Percentiles rank a stretch among this genome's conserved stretches.
Conservation (phyloP, 2,329 filamentous ascomycete species). For the Claviceps maximensis region DNA sequence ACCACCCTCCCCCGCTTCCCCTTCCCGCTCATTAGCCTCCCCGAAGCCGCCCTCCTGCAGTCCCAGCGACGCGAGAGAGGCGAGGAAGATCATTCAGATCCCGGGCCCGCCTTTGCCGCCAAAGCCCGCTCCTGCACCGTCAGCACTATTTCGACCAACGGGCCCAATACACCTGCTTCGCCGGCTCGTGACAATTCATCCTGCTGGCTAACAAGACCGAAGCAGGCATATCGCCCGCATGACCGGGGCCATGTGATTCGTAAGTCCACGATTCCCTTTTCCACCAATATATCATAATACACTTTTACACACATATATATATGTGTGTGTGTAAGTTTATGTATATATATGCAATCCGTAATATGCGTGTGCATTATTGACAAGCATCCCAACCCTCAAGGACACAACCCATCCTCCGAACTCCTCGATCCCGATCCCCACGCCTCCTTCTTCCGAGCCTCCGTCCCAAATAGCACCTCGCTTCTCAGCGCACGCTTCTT, state of each 20-base stretch:
- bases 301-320: neutral
- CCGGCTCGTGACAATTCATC: constrained; percentile 5
- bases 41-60: constrained; percentile 23
- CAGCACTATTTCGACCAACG: constrained; percentile 17
- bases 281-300: neutral
- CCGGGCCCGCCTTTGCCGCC: constrained; percentile 15
- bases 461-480: constrained; percentile 6
- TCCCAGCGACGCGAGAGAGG: constrained; percentile 19
- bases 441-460: constrained; percentile 6
- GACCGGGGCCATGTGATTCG: constrained; percentile 1
- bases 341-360: too few species aligned
- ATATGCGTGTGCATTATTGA: too few species aligned
- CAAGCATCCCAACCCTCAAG: too few species aligned
- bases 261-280: neutral
- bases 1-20: constrained; percentile 15
- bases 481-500: constrained; percentile 9
- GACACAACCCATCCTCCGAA: constrained; percentile 3
- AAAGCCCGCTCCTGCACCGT: constrained; percentile 17
- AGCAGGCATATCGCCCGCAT: neutral
- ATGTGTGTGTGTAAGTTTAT: too few species aligned
- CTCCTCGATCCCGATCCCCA: constrained; percentile 1
- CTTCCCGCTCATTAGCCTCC: constrained; percentile 24
- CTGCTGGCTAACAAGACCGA: constrained; percentile 1
- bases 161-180: constrained; percentile 16
- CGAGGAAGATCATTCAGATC: constrained; percentile 24